Conservation (phyloP, 2,329 filamentous ascomycete species). For the Aspergillus terreus region DNA sequence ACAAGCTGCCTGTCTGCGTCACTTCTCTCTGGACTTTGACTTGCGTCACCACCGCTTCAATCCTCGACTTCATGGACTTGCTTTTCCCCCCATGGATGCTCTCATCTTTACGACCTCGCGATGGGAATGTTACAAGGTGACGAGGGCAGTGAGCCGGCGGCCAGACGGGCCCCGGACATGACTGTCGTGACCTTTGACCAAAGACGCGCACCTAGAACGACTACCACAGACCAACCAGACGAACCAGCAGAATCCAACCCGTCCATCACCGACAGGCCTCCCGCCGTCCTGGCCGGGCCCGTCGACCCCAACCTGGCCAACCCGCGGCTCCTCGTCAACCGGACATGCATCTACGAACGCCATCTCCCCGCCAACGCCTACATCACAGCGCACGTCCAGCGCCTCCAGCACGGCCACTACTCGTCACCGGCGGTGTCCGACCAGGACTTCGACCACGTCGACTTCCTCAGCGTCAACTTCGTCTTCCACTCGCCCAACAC, state of each 20-base stretch:
- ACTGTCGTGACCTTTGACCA: not conserved
- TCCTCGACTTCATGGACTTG: too few relatives aligned
- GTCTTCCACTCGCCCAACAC: conserved; percentile 48
- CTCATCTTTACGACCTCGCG: not conserved
- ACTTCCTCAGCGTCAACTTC: conserved; percentile 49
- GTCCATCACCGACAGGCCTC: not conserved
- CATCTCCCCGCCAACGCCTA: conserved; percentile 46
- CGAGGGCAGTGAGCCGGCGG: too few relatives aligned
- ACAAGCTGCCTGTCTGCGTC: not conserved
- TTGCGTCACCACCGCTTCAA: not conserved
- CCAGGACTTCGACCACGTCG: conserved; percentile 40
- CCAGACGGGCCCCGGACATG: not conserved
- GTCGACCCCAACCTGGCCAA: conserved; percentile 36
- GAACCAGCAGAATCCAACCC: not conserved
- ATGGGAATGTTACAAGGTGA: not conserved
- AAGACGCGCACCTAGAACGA: not conserved
- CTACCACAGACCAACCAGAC: not conserved
- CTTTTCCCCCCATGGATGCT: not conserved
- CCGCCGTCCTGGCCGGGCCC: not conserved
- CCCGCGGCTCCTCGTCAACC: conserved; percentile 34
- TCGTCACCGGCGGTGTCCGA: conserved; percentile 42
- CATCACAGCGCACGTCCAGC: conserved; percentile 49
- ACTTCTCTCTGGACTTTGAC: not conserved
- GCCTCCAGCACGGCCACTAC: conserved; percentile 49
- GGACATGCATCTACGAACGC: conserved; percentile 48